These are phyloP conservation scores for Mucuna pruriens DNA, from an alignment of 306 rosid species.

Conservation along the genomic window DNA sequence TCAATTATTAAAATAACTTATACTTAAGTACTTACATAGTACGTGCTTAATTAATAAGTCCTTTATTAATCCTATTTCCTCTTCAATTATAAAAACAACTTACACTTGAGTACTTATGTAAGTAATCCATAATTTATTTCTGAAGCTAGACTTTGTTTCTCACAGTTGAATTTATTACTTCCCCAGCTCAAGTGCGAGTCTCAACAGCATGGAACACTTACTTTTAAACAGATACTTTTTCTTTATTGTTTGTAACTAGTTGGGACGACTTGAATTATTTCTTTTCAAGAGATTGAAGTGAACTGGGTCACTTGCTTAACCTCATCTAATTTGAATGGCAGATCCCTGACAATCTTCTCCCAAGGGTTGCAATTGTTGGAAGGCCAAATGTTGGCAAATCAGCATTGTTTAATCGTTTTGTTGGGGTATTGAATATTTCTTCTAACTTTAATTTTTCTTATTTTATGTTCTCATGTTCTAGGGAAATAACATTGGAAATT, in stretches of 20 bases:
- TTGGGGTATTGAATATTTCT: constrained; percentile 66
- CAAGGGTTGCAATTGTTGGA: constrained; percentile 87
- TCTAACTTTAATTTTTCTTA: constrained; percentile 32
- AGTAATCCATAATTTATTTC: too few species aligned
- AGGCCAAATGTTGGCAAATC: constrained; percentile 99
- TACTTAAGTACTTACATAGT: too few species aligned
- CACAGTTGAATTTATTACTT: background rate
- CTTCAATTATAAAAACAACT: too few species aligned
- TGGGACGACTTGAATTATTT: constrained; percentile 25
- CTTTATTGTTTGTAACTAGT: constrained; percentile 7
- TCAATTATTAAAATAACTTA: too few species aligned
- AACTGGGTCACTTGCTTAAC: constrained; percentile 38
- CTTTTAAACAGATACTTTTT: background rate
- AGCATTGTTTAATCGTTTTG: constrained; percentile 90
- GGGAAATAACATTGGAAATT: constrained; percentile 30
- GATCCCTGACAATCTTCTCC: constrained; percentile 92
- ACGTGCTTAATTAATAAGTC: too few species aligned
- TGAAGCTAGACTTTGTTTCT: too few species aligned
- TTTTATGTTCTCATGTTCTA: constrained; percentile 21
- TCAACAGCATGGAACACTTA: background rate
- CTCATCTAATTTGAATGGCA: constrained; percentile 47
- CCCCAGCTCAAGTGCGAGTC: background rate
- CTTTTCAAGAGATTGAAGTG: constrained; percentile 15
- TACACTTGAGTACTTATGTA: too few species aligned
- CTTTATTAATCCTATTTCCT: too few species aligned